Evolutionary conservation across 768 basidiomycete genomes (phyloP), one percentile per base, ranked within the genome.

Genomic region (Russula abietina): DNA sequence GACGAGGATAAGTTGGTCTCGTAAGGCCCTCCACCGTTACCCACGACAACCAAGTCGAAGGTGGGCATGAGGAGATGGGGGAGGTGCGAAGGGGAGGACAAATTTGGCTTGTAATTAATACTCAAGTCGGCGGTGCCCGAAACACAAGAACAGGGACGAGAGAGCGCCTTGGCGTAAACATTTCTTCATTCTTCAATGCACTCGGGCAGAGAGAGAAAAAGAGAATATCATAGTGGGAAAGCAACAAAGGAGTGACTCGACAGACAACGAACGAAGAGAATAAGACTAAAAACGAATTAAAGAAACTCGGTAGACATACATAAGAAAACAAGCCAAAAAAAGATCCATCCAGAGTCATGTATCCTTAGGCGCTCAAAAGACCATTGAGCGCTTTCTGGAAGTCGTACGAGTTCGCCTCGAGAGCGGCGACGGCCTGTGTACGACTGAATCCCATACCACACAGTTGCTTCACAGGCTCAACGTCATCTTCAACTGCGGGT

Each of bases 371-470:
- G 54, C 80, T 81, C 63, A 95, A 75, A 61, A 94, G 74, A 65
- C 82, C 86, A 72, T 94, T 91, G 61, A 93, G 74, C 19, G 92
- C 88, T 70, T 79, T 83, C 68, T 78, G 86, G 41, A 96, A 81
- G 72, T 94, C 88, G 70, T 96, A 97, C 59, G 84, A 86, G 70
- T 89, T 79, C 61, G 82, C 85, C 73, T 96, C 95, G 7, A 98
- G 78, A 14, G 95, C 93, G 14, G 80, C 81, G 8, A 98, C 83
- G 0, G 92, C 91, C 71, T 94, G 86, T 17, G 77, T 73, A 46
- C 95, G 83, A 65, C 82, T 86, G 78, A 98, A 98, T 28, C 96
- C 96, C 94, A 98, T 97, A 22, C 81, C 82, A 52, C 85, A 85
- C 45, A 98, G 77, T 70, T 89, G 86, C 70, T 86, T 89, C 24